Percentiles rank a stretch among this genome's conserved stretches.
Conservation (phyloP, 2,329 filamentous ascomycete species). For the Colletotrichum sansevieriae region DNA sequence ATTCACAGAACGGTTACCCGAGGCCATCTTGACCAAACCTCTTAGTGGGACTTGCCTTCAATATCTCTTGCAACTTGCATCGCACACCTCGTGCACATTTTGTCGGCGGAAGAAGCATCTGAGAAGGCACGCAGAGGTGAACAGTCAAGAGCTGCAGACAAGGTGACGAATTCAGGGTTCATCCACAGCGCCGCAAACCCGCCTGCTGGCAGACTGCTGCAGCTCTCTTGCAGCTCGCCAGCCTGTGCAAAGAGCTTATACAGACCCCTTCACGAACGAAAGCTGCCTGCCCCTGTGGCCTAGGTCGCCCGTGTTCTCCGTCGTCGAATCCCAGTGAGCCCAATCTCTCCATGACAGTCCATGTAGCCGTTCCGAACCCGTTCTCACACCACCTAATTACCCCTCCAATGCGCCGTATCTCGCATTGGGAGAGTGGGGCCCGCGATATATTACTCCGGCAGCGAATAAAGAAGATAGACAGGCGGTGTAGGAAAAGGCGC, state of each 20-base stretch:
- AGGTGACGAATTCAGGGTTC: constrained; percentile 31
- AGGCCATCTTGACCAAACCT: background rate
- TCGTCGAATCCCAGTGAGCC: background rate
- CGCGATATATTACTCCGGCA: constrained; percentile 25
- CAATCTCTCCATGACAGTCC: no score
- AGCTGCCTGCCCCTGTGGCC: background rate
- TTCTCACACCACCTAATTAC: constrained; percentile 5
- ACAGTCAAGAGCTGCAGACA: background rate
- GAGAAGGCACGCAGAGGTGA: background rate
- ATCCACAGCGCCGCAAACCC: constrained; percentile 36
- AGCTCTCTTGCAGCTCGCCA: constrained; percentile 16
- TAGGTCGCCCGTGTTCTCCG: background rate
- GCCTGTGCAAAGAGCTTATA: constrained; percentile 3
- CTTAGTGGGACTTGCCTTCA: no score
- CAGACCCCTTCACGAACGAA: constrained; percentile 7
- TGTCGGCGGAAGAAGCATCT: background rate
- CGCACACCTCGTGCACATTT: background rate
- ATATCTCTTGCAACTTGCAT: background rate
- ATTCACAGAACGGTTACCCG: background rate
- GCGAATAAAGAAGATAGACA: constrained; percentile 11
- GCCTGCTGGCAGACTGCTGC: constrained; percentile 4
- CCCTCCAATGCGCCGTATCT: constrained; percentile 25
- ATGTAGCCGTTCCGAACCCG: background rate
- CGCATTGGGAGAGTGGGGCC: background rate
- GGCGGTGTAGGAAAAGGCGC: constrained; percentile 27